Evolutionary conservation across 208 protist genomes (phyloP).

Genomic region (Wallacemonas rigidus): DNA sequence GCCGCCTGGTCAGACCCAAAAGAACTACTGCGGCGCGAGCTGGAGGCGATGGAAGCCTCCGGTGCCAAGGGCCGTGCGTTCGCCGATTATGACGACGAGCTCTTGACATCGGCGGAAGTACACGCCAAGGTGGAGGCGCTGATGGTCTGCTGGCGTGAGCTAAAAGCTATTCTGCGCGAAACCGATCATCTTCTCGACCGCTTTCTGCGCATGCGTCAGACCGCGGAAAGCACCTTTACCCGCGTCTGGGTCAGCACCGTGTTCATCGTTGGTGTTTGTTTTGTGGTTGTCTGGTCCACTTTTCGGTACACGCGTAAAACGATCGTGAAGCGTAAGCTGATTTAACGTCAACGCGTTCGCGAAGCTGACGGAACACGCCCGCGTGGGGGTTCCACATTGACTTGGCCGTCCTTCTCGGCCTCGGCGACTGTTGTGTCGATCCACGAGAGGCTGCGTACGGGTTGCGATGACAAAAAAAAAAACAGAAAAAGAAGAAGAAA

Average conservation of each 20-base stretch:
- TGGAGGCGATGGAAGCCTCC: neutral
- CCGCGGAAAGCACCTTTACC: conserved; percentile 54
- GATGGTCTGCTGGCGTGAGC: conserved; percentile 19
- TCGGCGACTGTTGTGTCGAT: no score
- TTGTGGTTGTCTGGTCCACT: conserved; percentile 30
- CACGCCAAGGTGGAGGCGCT: conserved; percentile 26
- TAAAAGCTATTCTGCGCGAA: conserved; percentile 25
- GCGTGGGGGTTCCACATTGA: no score
- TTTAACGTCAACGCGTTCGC: conserved; percentile 20
- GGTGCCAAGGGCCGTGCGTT: neutral
- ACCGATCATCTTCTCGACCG: conserved; percentile 27
- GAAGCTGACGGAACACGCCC: neutral
- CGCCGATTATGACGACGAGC: conserved; percentile 9
- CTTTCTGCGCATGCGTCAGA: conserved; percentile 38
- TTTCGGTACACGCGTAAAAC: conserved; percentile 47
- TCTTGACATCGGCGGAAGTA: conserved; percentile 32
- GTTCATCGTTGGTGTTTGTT: conserved; percentile 19
- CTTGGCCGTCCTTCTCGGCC: no score
- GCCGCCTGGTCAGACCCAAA: conserved; percentile 9
- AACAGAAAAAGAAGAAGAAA: no score
- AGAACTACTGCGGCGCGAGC: conserved; percentile 17
- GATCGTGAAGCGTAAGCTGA: conserved; percentile 55
- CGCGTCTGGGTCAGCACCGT: conserved; percentile 49
- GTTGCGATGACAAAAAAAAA: no score
- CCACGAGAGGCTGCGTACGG: no score